These are phyloP conservation scores for Botryotinia narcissicola DNA, from an alignment of 2,329 filamentous ascomycete species.

Conservation along the genomic window DNA sequence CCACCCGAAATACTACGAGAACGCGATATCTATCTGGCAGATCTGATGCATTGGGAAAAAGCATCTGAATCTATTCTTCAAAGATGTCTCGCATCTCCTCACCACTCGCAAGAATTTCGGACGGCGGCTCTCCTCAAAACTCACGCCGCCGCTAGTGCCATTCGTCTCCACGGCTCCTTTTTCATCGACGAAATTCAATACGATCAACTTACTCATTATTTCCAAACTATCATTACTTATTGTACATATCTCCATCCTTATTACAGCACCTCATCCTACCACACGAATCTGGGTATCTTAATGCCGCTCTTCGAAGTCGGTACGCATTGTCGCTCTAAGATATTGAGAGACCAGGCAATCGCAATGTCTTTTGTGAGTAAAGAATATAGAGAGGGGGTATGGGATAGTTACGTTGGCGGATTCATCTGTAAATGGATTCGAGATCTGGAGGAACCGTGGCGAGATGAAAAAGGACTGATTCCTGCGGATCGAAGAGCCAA, in stretches of 20 bases:
- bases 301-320: slow-evolving; percentile 22
- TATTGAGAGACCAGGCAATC: slow-evolving; percentile 21
- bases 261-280: slow-evolving; percentile 16
- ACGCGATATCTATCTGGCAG: background rate
- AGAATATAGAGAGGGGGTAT: slow-evolving; percentile 25
- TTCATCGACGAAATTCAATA: slow-evolving; percentile 19
- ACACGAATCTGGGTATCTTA: slow-evolving; percentile 25
- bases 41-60: background rate
- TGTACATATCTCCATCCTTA: slow-evolving; percentile 11
- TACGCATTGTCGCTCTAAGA: slow-evolving; percentile 19
- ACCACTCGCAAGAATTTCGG: slow-evolving; percentile 17
- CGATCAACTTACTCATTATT: slow-evolving; percentile 21
- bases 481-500: background rate
- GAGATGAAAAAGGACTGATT: slow-evolving; percentile 10
- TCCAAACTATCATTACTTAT: slow-evolving; percentile 17
- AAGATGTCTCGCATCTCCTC: background rate
- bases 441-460: slow-evolving; percentile 23
- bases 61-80: background rate
- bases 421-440: slow-evolving; percentile 17
- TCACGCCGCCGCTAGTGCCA: slow-evolving; percentile 18
- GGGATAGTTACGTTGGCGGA: slow-evolving; percentile 19
- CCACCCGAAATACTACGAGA: background rate
- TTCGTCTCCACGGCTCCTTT: slow-evolving; percentile 16
- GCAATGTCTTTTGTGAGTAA: slow-evolving; percentile 14
- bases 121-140: slow-evolving; percentile 17